phyloP scores from a whole-genome alignment of 1,139 yeast species.

The Saccharomycopsis hybrid region DNA sequence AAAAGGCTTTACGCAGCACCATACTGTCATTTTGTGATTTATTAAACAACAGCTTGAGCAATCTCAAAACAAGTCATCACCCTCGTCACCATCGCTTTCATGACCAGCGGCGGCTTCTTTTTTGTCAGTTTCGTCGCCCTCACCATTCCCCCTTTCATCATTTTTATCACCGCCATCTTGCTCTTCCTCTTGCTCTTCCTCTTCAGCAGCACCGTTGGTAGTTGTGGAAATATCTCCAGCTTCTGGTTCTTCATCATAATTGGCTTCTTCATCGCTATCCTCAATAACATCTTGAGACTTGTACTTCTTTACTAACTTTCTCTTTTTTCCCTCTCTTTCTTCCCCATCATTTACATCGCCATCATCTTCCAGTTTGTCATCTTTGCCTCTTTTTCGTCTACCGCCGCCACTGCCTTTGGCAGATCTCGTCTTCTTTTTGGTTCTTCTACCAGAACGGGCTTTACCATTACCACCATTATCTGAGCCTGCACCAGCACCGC shows the following conservation, averaged over 20 bases:
- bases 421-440: slow-evolving; percentile 7
- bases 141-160: slow-evolving; percentile 69
- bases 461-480: slow-evolving; percentile 26
- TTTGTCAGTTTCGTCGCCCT: slow-evolving; percentile 97
- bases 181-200: background rate
- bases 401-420: slow-evolving; percentile 6
- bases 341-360: slow-evolving; percentile 12
- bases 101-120: slow-evolving; percentile 62
- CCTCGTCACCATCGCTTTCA: background rate
- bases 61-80: background rate
- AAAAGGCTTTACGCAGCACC: too few relatives aligned
- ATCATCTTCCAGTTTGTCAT: slow-evolving; percentile 2
- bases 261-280: slow-evolving; percentile 42
- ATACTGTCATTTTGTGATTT: too few relatives aligned
- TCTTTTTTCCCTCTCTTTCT: slow-evolving; percentile 27
- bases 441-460: background rate
- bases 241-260: background rate
- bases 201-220: slow-evolving; percentile 32
- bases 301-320: slow-evolving; percentile 27
- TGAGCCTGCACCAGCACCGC: slow-evolving; percentile 25
- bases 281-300: slow-evolving; percentile 44
- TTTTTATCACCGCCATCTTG: slow-evolving; percentile 25
- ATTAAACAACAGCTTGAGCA: too few relatives aligned
- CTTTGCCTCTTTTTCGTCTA: slow-evolving; percentile 10
- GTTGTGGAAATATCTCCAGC: too few relatives aligned